phyloP scores from a whole-genome alignment of 805 yeast genomes.

The Candida xyloterini region DNA sequence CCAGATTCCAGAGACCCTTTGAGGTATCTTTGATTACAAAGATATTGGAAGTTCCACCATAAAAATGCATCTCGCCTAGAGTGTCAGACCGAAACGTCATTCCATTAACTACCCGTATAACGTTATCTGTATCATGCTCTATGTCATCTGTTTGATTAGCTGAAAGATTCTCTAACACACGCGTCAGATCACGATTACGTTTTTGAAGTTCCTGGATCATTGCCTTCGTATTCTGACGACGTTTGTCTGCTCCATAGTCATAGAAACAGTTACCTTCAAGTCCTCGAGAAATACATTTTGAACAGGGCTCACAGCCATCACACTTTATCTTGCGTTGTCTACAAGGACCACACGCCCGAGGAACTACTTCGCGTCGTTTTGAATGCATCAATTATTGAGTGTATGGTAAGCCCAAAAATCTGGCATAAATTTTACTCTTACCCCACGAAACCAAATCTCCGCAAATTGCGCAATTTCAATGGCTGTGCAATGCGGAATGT shows the following conservation, averaged over 20 bases:
- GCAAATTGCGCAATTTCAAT: not conserved
- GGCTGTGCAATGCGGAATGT: not conserved
- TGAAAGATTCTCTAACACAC: not conserved
- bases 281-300: constrained; percentile 32
- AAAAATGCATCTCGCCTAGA: constrained; percentile 4
- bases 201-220: constrained; percentile 2
- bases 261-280: not conserved
- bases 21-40: not conserved
- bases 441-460: not conserved
- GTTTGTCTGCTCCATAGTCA: constrained; percentile 3
- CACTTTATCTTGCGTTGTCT: constrained; percentile 4
- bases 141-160: not conserved
- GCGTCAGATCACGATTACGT: constrained; percentile 2
- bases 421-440: not conserved
- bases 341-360: constrained; percentile 3
- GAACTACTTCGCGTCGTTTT: constrained; percentile 2
- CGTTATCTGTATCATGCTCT: not conserved
- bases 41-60: constrained; percentile 5
- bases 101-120: not conserved
- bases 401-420: not conserved
- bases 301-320: constrained; percentile 3
- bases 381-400: not conserved
- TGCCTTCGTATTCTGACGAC: constrained; percentile 3
- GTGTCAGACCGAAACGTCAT: not conserved
- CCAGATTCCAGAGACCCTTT: not conserved